Base-by-base conservation (phyloP, 805 yeast species). In the Kluyveromyces siamensis region DNA sequence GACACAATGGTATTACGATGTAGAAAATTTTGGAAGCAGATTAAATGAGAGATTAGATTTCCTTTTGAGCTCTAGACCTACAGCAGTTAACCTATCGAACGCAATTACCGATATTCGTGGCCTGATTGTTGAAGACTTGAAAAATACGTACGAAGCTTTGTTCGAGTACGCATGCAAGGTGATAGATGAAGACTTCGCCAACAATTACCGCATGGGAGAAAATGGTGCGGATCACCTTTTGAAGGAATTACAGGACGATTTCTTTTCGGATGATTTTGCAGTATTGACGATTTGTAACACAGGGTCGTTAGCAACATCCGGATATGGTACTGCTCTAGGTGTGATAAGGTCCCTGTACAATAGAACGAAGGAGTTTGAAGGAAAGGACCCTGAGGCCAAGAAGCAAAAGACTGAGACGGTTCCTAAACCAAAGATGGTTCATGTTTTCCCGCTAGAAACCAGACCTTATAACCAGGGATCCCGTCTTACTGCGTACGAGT, bases 401-500 rank as follows among this genome's bases (percentile, higher is more conserved):
- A 44, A 49, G n/a, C 64, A 63, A 45, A 17, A 52, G 5, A 36
- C 52, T 2, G 37, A 66, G 47, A 53, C 65, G 1, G 56, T 69
- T 0, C 40, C 18, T 17, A 3, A 37, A 37, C 77, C 80, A 41
- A 74, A 72, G 60, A 68, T 91, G 54, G 73, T 77, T 9, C 88
- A 81, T 45, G 93, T 83, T 0, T 93, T 81, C 57, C 91, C 96
- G 6, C 75, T 91, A 59, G 99, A 91, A 63, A 91, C 99, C 0
- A 77, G 99, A 57, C 99, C 99, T 1, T 93, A 91, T 63, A 89
- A 91, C 65, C 98, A 91, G 70, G 99, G 99, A 9, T 87, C 97
- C 0, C 78, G 96, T 55, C 72, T 91, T 50, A 91, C 98, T 0
- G 90, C 97, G 0, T 91, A 81, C 66, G 99, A 91, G 65, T 74